These are phyloP conservation scores for Globisporangium echinulatum DNA, from an alignment of 352 stramenopile species.

Conservation along the genomic window DNA sequence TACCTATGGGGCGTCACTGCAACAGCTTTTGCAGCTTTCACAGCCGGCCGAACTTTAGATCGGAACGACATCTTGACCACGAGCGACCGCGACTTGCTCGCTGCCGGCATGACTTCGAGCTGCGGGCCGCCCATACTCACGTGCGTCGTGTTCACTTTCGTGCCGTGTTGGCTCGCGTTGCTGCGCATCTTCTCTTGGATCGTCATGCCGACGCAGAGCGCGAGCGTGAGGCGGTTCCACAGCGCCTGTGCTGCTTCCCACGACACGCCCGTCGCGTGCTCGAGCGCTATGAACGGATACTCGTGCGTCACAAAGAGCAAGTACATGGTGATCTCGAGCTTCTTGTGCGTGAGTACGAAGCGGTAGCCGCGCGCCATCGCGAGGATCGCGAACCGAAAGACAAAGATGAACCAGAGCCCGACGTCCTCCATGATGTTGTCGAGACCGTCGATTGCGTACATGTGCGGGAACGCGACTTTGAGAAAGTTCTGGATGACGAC, in stretches of 20 bases:
- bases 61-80: no score
- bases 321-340: constrained; percentile 20
- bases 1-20: no score
- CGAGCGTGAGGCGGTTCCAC: constrained; percentile 31
- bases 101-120: no score
- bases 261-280: constrained; percentile 9
- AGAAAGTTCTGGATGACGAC: constrained; percentile 11
- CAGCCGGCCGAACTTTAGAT: no score
- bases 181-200: constrained; percentile 7
- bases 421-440: constrained; percentile 22
- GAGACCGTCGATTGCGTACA: constrained; percentile 6
- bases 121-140: no score
- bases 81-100: no score
- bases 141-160: constrained; percentile 4
- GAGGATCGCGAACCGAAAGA: constrained; percentile 30
- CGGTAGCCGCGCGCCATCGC: constrained; percentile 11
- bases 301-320: constrained; percentile 29
- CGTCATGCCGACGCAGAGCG: constrained; percentile 20
- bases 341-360: not conserved
- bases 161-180: not conserved
- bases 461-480: constrained; percentile 3
- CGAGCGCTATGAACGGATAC: constrained; percentile 22
- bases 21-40: no score
- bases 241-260: constrained; percentile 38
- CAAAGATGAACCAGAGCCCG: constrained; percentile 24